A percentile compares a stretch with the other conserved stretches of the same genome.
Conservation (phyloP, 2,329 filamentous ascomycete genomes). For the Cordyceps cicadae region DNA sequence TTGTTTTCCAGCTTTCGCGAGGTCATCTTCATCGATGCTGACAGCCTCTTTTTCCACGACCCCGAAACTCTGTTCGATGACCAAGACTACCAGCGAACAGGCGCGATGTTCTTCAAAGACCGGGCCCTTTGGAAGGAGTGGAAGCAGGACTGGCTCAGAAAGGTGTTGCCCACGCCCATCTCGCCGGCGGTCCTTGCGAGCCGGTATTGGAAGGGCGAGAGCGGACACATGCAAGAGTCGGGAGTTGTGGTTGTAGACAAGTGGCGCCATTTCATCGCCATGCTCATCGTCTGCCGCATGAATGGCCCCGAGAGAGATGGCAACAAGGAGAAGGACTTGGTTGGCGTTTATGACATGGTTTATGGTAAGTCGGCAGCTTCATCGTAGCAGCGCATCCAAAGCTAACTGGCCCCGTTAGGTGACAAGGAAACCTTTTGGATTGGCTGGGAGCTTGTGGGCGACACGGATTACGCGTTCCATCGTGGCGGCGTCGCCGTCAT, state of each 20-base stretch:
- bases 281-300: conserved; percentile 5
- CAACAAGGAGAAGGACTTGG: not conserved
- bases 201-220: conserved; percentile 1
- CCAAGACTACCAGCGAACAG: not conserved
- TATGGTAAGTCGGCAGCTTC: not conserved
- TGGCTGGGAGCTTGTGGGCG: conserved; percentile 2
- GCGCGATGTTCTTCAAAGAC: conserved; percentile 3
- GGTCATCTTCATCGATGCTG: conserved; percentile 3
- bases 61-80: not conserved
- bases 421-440: conserved; percentile 7
- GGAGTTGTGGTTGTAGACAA: conserved; percentile 4
- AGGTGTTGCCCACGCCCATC: not conserved
- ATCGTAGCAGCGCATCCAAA: not conserved
- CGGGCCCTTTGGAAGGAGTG: not conserved
- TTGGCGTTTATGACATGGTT: conserved; percentile 5
- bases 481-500: not conserved
- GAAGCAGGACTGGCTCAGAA: conserved; percentile 3
- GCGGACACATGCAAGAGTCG: conserved; percentile 4
- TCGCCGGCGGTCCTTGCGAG: not conserved
- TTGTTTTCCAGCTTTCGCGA: conserved; percentile 4
- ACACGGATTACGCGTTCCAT: conserved; percentile 4
- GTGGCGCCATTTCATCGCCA: conserved; percentile 4
- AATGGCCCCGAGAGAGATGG: conserved; percentile 6
- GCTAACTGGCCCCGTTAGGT: not conserved
- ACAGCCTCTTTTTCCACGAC: conserved; percentile 1